phyloP scores from a whole-genome alignment of 441 rosid species.

The Breynia disticha region DNA sequence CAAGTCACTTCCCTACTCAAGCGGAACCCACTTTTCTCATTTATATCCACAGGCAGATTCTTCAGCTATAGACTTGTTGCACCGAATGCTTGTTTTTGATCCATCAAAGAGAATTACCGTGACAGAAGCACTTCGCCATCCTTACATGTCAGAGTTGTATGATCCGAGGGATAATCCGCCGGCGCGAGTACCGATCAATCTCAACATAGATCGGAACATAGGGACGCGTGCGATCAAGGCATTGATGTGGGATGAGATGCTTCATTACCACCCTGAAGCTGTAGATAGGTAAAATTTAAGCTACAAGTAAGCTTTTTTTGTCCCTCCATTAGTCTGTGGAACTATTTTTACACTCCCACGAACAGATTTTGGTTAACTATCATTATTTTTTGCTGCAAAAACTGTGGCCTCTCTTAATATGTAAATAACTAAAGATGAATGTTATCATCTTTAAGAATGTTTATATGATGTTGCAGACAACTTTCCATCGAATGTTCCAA shows the following conservation, averaged over 20 bases:
- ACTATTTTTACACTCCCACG: too few species aligned
- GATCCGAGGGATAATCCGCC: conserved; percentile 55
- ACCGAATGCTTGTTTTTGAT: conserved; percentile 72
- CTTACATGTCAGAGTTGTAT: conserved; percentile 61
- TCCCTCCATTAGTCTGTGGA: too few species aligned
- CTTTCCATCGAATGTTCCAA: too few species aligned
- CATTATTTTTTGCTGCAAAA: too few species aligned
- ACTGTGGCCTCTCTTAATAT: too few species aligned
- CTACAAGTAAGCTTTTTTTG: not conserved
- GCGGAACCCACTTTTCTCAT: conserved; percentile 41
- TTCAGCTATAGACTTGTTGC: conserved; percentile 62
- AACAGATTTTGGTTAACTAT: too few species aligned
- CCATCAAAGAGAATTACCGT: conserved; percentile 69
- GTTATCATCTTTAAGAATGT: too few species aligned
- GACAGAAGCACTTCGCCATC: conserved; percentile 70
- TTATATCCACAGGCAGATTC: conserved; percentile 58
- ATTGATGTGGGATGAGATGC: conserved; percentile 77
- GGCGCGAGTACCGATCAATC: conserved; percentile 60
- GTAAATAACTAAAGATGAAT: too few species aligned
- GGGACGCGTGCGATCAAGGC: conserved; percentile 66
- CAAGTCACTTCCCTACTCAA: conserved; percentile 51
- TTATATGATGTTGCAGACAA: too few species aligned
- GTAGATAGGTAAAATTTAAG: conserved; percentile 8
- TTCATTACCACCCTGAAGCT: conserved; percentile 60
- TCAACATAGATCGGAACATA: conserved; percentile 61